phyloP scores from a whole-genome alignment of 2,329 filamentous ascomycete species.

The Myriosclerotinia scirpicola region DNA sequence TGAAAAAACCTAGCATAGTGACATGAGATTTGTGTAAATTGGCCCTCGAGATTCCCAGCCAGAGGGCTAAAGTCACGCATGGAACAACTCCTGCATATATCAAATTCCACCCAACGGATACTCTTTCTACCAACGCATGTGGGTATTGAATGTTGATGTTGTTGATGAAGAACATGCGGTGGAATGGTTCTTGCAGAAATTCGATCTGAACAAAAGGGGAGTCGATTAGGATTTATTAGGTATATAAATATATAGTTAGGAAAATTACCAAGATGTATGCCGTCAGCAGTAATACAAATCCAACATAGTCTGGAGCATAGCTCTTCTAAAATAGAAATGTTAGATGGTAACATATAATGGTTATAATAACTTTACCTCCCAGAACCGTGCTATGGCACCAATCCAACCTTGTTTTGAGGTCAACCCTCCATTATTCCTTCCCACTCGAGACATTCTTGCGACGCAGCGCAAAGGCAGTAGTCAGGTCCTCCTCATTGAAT shows the following conservation, averaged over 20 bases:
- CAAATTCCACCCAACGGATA: slow-evolving; percentile 63
- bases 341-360: slow-evolving; percentile 9
- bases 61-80: slow-evolving; percentile 62
- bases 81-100: slow-evolving; percentile 76
- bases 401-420: slow-evolving; percentile 35
- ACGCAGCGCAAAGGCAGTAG: slow-evolving; percentile 19
- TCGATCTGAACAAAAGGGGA: slow-evolving; percentile 52
- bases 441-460: slow-evolving; percentile 23
- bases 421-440: slow-evolving; percentile 29
- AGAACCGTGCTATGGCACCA: slow-evolving; percentile 40
- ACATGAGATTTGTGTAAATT: slow-evolving; percentile 80
- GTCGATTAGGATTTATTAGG: slow-evolving; percentile 2
- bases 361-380: slow-evolving; percentile 34
- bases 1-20: slow-evolving; percentile 76
- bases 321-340: slow-evolving; percentile 57
- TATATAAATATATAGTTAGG: neutral
- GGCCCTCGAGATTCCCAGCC: slow-evolving; percentile 62
- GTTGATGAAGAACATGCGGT: slow-evolving; percentile 89
- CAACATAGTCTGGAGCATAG: slow-evolving; percentile 86
- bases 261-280: slow-evolving; percentile 61
- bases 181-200: slow-evolving; percentile 77
- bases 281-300: slow-evolving; percentile 67
- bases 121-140: slow-evolving; percentile 79
- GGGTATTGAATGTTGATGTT: slow-evolving; percentile 84
- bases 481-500: slow-evolving; percentile 22